Conservation (phyloP, 192 early-diverging fungal genomes). For the Chytriomyces confervae region DNA sequence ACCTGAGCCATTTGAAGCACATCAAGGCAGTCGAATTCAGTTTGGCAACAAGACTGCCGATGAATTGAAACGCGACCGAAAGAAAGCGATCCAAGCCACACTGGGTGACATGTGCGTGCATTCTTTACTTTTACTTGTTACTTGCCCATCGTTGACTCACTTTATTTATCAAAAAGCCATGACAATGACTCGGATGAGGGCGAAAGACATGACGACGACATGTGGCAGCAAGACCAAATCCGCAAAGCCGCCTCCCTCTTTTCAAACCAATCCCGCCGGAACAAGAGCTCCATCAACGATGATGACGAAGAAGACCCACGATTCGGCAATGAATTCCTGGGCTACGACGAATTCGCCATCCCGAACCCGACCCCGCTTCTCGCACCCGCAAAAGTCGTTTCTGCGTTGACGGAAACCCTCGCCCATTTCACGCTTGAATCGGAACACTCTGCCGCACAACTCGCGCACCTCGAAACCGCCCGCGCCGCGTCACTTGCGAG, state of each 20-base stretch:
- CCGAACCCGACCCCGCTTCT: constrained; percentile 10
- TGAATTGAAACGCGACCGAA: constrained; percentile 18
- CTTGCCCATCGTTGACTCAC: too few relatives aligned
- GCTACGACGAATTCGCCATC: constrained; percentile 9
- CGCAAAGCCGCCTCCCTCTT: constrained; percentile 21
- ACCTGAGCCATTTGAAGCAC: constrained; percentile 34
- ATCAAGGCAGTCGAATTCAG: constrained; percentile 26
- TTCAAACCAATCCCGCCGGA: neutral
- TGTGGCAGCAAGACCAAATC: constrained; percentile 27
- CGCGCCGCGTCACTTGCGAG: neutral
- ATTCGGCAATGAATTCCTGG: neutral
- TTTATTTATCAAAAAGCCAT: too few relatives aligned
- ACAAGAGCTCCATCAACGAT: neutral
- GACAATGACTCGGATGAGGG: constrained; percentile 8
- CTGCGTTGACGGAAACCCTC: constrained; percentile 1
- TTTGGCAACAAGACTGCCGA: constrained; percentile 34
- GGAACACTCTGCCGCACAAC: neutral
- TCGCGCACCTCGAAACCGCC: neutral
- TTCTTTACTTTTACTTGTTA: too few relatives aligned
- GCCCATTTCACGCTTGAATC: neutral
- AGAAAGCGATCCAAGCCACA: constrained; percentile 17
- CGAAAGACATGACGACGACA: constrained; percentile 16
- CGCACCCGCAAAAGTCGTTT: neutral
- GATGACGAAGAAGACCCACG: constrained; percentile 4
- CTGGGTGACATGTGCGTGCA: constrained; percentile 17